Evolutionary conservation across 108 stramenopile genomes (phyloP).

Genomic region (Aureococcus anophagefferens): DNA sequence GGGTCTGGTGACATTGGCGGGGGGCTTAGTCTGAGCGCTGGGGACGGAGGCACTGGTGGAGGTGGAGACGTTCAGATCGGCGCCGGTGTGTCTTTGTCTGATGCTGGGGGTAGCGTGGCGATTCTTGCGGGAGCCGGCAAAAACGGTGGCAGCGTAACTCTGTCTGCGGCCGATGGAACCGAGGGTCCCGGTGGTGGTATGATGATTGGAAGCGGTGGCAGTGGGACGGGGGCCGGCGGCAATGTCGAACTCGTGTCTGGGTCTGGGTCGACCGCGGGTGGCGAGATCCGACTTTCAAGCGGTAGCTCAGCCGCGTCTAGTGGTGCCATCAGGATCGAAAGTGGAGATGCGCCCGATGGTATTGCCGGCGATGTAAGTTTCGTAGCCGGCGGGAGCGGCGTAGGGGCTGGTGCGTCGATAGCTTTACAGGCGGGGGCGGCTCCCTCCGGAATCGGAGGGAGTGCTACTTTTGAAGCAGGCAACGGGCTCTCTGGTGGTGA

Average conservation of each 20-base stretch:
- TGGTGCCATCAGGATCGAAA: too few species aligned
- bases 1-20: too few species aligned
- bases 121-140: conserved; percentile 26
- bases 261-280: not conserved
- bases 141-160: conserved; percentile 1
- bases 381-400: too few species aligned
- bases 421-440: not conserved
- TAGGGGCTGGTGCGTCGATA: not conserved
- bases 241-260: too few species aligned
- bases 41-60: too few species aligned
- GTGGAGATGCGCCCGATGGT: not conserved
- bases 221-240: too few species aligned
- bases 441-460: not conserved
- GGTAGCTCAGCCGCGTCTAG: not conserved
- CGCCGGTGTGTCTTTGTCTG: not conserved
- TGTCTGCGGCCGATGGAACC: too few species aligned
- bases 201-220: too few species aligned
- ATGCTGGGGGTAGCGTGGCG: conserved; percentile 21
- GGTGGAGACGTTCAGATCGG: not conserved
- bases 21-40: too few species aligned
- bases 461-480: not conserved
- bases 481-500: not conserved
- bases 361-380: not conserved
- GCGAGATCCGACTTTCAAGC: not conserved
- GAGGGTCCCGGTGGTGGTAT: too few species aligned